These are phyloP conservation scores for Syncephalis plumigaleata DNA, from an alignment of 371 early-diverging fungal species.

Conservation along the genomic window DNA sequence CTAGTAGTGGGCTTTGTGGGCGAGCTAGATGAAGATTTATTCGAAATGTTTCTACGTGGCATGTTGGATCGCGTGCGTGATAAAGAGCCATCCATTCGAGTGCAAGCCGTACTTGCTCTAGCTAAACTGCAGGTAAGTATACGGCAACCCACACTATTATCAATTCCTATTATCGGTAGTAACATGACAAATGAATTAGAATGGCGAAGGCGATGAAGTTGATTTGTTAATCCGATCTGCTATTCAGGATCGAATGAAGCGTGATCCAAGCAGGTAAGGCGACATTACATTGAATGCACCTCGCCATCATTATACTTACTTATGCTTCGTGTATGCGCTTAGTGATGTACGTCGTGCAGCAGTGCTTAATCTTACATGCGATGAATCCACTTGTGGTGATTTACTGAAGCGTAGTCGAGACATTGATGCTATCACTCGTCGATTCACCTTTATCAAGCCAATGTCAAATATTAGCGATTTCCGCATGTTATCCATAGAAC, in stretches of 20 bases:
- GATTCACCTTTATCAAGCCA: constrained; percentile 43
- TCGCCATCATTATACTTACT: too few relatives aligned
- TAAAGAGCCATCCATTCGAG: constrained; percentile 64
- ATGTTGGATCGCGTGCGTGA: constrained; percentile 58
- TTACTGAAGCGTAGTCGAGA: constrained; percentile 64
- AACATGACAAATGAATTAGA: constrained; percentile 26
- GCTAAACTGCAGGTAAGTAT: constrained; percentile 45
- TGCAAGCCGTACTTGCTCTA: constrained; percentile 61
- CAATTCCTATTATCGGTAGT: too few relatives aligned
- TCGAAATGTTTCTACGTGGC: constrained; percentile 38
- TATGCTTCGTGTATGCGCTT: too few relatives aligned
- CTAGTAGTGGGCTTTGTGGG: constrained; percentile 52
- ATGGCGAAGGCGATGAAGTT: constrained; percentile 35
- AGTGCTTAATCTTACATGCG: constrained; percentile 53
- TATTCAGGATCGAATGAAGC: constrained; percentile 29
- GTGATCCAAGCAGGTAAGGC: constrained; percentile 60
- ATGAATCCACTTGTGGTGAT: constrained; percentile 32
- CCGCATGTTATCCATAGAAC: constrained; percentile 37
- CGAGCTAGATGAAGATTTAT: constrained; percentile 69
- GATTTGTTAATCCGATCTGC: too few relatives aligned
- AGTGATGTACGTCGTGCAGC: constrained; percentile 68
- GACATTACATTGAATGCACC: too few relatives aligned
- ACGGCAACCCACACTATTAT: too few relatives aligned
- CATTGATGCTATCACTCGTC: constrained; percentile 43
- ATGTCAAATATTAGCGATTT: constrained; percentile 49